Percentiles rank a stretch among this genome's conserved stretches.
Conservation (phyloP, 108 stramenopile species). For the Chaetoceros tenuissimus region DNA sequence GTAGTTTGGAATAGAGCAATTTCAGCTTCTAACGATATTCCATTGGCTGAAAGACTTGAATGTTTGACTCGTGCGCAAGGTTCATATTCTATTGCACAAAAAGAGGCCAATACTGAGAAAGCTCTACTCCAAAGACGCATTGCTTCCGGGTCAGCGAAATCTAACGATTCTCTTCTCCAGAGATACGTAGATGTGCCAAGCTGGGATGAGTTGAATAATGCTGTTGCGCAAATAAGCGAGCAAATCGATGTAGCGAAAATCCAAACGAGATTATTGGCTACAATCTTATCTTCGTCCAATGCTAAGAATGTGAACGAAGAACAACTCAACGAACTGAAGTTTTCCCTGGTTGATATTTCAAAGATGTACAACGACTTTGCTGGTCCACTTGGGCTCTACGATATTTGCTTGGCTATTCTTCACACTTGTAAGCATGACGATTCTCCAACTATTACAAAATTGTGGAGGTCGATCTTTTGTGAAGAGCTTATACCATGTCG, state of each 20-base stretch:
- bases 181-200: constrained; percentile 1
- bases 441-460: constrained; percentile 23
- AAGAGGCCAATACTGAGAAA: background rate
- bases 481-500: constrained; percentile 62
- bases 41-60: constrained; percentile 55
- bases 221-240: constrained; percentile 26
- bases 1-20: constrained; percentile 41
- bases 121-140: background rate
- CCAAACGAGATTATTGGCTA: constrained; percentile 51
- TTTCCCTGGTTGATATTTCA: constrained; percentile 41
- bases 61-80: constrained; percentile 52
- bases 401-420: constrained; percentile 63
- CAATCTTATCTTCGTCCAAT: constrained; percentile 34
- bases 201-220: constrained; percentile 5
- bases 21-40: constrained; percentile 19
- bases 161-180: background rate
- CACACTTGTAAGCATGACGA: constrained; percentile 52
- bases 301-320: constrained; percentile 27
- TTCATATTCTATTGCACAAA: constrained; percentile 38
- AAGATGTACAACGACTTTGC: constrained; percentile 77
- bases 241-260: constrained; percentile 58
- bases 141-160: background rate
- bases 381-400: constrained; percentile 49
- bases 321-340: constrained; percentile 34
- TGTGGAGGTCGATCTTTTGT: constrained; percentile 74